Evolutionary conservation across 2,329 filamentous ascomycete genomes (phyloP).

Genomic region (Aspergillus latus): DNA sequence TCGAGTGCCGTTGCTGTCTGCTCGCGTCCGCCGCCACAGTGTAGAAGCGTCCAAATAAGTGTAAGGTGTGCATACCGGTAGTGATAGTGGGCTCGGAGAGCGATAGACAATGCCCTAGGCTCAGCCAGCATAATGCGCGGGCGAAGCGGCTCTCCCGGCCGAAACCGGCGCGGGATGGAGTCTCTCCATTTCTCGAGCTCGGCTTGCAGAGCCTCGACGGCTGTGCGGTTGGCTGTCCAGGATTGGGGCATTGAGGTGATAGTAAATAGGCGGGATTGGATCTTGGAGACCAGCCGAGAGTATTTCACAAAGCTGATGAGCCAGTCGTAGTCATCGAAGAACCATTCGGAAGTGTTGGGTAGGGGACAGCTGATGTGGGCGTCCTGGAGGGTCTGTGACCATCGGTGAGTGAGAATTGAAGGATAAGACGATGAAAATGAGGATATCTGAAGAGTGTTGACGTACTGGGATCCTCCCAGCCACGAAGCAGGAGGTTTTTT

Average conservation of each 20-base stretch:
- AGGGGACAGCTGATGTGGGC: constrained; percentile 40
- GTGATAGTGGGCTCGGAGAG: constrained; percentile 31
- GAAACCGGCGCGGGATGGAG: constrained; percentile 31
- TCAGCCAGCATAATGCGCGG: constrained; percentile 14
- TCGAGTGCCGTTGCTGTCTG: neutral
- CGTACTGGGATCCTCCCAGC: constrained; percentile 36
- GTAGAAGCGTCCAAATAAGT: constrained; percentile 32
- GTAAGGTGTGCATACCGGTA: constrained; percentile 36
- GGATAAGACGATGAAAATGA: too few relatives aligned
- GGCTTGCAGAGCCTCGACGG: constrained; percentile 19
- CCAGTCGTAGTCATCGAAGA: constrained; percentile 40
- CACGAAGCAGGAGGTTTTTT: constrained; percentile 39
- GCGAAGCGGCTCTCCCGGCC: constrained; percentile 31
- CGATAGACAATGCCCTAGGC: constrained; percentile 19
- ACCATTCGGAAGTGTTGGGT: constrained; percentile 34
- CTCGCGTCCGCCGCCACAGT: constrained; percentile 6
- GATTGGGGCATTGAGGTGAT: constrained; percentile 22
- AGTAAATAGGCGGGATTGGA: constrained; percentile 37
- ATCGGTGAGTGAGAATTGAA: too few relatives aligned
- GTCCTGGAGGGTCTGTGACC: constrained; percentile 33
- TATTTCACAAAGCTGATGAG: constrained; percentile 34
- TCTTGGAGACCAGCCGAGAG: constrained; percentile 34
- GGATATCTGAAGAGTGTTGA: too few relatives aligned
- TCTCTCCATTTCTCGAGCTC: constrained; percentile 36
- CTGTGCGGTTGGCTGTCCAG: constrained; percentile 24